A percentile compares a stretch with the other conserved stretches of the same genome.
These are phyloP conservation scores for Parietichytrium sp. DNA, from an alignment of 108 stramenopile genomes.

Conservation along the genomic window DNA sequence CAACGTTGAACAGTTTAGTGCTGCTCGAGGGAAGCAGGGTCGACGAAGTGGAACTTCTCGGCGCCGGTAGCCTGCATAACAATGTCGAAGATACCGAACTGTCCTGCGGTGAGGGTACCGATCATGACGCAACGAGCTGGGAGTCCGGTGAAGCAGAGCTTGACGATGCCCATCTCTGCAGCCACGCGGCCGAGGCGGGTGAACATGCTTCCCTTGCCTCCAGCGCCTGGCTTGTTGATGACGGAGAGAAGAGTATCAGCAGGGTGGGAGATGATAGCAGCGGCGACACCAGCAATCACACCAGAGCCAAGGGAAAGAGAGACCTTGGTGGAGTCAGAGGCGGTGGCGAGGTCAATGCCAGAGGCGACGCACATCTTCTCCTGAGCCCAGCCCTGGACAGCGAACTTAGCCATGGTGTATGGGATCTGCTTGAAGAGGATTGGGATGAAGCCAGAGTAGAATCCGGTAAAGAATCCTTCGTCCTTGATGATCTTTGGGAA, in stretches of 20 bases:
- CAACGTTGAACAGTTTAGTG: neutral
- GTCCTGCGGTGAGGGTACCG: slow-evolving; percentile 95
- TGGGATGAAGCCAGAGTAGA: slow-evolving; percentile 92
- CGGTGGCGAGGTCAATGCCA: slow-evolving; percentile 73
- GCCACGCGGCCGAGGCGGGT: slow-evolving; percentile 85
- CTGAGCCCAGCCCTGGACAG: slow-evolving; percentile 89
- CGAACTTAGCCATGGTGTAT: slow-evolving; percentile 99
- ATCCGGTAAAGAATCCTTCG: slow-evolving; percentile 73
- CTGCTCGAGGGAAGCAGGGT: slow-evolving; percentile 60
- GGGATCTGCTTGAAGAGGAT: slow-evolving; percentile 97
- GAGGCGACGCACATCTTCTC: slow-evolving; percentile 79
- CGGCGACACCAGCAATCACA: slow-evolving; percentile 90
- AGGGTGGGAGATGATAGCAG: slow-evolving; percentile 98
- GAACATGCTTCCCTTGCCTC: slow-evolving; percentile 85
- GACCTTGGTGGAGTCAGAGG: slow-evolving; percentile 63
- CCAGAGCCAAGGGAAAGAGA: slow-evolving; percentile 83
- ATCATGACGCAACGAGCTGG: slow-evolving; percentile 96
- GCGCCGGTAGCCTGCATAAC: slow-evolving; percentile 93
- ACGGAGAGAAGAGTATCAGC: slow-evolving; percentile 96
- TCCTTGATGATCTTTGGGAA: slow-evolving; percentile 78
- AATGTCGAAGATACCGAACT: slow-evolving; percentile 98
- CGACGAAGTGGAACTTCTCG: slow-evolving; percentile 92
- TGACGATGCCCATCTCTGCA: slow-evolving; percentile 86
- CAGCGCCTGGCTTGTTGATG: slow-evolving; percentile 95
- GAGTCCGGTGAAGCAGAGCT: slow-evolving; percentile 92